Percentiles rank a stretch among this genome's conserved stretches.
These are phyloP conservation scores for Sechiopsis laciniata DNA, from an alignment of 306 rosid genomes.

Conservation along the genomic window DNA sequence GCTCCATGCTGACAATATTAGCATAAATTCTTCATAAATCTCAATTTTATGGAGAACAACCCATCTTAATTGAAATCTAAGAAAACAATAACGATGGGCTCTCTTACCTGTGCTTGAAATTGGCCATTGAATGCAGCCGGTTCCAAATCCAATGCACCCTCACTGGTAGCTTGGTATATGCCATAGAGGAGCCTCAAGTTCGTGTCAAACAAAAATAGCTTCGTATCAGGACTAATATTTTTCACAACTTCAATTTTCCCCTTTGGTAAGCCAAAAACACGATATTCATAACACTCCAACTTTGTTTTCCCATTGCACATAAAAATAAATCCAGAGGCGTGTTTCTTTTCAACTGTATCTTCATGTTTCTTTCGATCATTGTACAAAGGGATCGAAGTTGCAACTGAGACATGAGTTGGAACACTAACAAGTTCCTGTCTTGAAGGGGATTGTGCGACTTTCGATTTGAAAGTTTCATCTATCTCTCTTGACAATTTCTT, in stretches of 20 bases:
- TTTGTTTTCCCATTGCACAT: conserved; percentile 70
- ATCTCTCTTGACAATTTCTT: not conserved
- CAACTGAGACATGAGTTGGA: conserved; percentile 13
- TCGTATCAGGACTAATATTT: conserved; percentile 38
- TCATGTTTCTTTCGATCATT: not conserved
- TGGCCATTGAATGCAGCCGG: conserved; percentile 51
- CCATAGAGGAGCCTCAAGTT: conserved; percentile 67
- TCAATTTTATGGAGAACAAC: not conserved
- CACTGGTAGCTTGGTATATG: conserved; percentile 41
- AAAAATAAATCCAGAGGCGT: conserved; percentile 46
- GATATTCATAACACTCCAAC: conserved; percentile 49
- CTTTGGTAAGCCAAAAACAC: conserved; percentile 65
- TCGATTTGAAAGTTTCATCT: not conserved
- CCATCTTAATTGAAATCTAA: not conserved
- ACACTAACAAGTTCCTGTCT: not conserved
- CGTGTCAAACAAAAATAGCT: conserved; percentile 56
- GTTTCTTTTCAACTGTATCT: not conserved
- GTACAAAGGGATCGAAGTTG: not conserved
- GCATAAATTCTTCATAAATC: not conserved
- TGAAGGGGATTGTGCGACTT: conserved; percentile 6
- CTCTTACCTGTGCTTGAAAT: conserved; percentile 71
- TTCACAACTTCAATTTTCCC: conserved; percentile 40
- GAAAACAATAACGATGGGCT: not conserved
- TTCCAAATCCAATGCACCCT: conserved; percentile 49
- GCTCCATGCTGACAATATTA: not conserved